Percentiles rank a stretch among this genome's conserved stretches.
Evolutionary conservation across 345 rosid genomes (phyloP).

Genomic region (Corymbia maculata): DNA sequence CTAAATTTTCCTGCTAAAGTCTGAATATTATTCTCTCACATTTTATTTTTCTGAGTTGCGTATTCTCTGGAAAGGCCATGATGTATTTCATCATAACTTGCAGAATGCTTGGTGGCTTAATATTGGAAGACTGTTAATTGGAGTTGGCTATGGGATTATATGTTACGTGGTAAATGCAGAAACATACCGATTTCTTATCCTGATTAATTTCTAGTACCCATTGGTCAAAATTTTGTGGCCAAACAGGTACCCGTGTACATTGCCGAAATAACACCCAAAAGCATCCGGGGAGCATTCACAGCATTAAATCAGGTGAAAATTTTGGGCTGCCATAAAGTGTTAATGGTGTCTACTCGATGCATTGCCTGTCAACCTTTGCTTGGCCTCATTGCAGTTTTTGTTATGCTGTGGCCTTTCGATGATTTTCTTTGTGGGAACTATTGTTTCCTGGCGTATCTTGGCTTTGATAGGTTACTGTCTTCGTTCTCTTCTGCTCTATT

Average conservation of each 20-base stretch:
- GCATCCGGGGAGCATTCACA: slow-evolving; percentile 5
- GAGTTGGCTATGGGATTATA: slow-evolving; percentile 20
- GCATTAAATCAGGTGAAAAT: slow-evolving; percentile 3
- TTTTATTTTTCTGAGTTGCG: background rate
- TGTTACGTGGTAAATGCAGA: slow-evolving; percentile 20
- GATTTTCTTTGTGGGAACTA: slow-evolving; percentile 9
- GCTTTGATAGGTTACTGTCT: slow-evolving; percentile 9
- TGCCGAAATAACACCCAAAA: slow-evolving; percentile 11
- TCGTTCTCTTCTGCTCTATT: background rate
- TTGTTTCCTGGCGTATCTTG: slow-evolving; percentile 18
- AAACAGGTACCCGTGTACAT: slow-evolving; percentile 10
- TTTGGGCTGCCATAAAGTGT: background rate
- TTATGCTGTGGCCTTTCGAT: slow-evolving; percentile 10
- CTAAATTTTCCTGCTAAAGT: background rate
- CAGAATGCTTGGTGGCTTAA: slow-evolving; percentile 23
- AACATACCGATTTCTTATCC: background rate
- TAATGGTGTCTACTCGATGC: background rate
- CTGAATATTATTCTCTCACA: background rate
- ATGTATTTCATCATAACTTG: background rate
- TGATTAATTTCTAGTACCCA: background rate
- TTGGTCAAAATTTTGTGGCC: background rate
- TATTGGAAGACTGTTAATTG: slow-evolving; percentile 18
- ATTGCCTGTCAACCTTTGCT: background rate
- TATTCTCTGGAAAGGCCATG: background rate
- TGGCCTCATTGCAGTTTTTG: slow-evolving; percentile 2